Evolutionary conservation across 1,284 basidiomycete species (phyloP), one percentile per base, ranked within the genome.

Genomic region (Papiliotrema fonsecae): DNA sequence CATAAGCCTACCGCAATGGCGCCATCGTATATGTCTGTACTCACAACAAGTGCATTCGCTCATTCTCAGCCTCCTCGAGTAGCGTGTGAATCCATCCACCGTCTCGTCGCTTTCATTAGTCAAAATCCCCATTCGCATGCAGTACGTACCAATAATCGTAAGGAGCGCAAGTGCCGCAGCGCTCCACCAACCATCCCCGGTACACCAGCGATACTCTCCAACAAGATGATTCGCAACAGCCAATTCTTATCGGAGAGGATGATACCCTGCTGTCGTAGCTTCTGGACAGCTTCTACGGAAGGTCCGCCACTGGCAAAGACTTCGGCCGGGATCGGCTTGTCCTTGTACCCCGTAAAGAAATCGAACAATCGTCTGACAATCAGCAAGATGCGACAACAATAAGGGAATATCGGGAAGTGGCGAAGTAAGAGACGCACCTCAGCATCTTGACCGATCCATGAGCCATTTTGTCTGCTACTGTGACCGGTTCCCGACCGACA

Each of bases 151-250:
- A 96, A 85, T 25, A 90, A 75, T 41, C 91, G 81, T 30, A 94
- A 76, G 67, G 86, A 88, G 36, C 81, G 79, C 22, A 94, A 77
- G 75, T 94, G 90, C 30, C 91, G 81, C 37, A 90, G 77, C 25
- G 87, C 87, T 2, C 88, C 92, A 13, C 84, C 91, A 1, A 92
- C 89, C 89, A 94, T 93, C 2, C 92, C 92, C 11, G 90, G 89
- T 6, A 92, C 92, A 32, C 89, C 94, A 5, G 94, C 94, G 45
- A 96, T 82, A 45, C 81, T 85, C 75, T 96, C 92, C 37, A 96
- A 78, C 74, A 96, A 87, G 39, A 96, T 76, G 55, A 93, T 87
- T 22, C 91, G 83, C 54, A 78, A 77, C 42, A 96, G 73, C 92
- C 91, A 97, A 42, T 81, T 81, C 18, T 80, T 74, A 50, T 86